Evolutionary conservation across 805 yeast species (phyloP).

Genomic region (Pichia rugopelliculosa): DNA sequence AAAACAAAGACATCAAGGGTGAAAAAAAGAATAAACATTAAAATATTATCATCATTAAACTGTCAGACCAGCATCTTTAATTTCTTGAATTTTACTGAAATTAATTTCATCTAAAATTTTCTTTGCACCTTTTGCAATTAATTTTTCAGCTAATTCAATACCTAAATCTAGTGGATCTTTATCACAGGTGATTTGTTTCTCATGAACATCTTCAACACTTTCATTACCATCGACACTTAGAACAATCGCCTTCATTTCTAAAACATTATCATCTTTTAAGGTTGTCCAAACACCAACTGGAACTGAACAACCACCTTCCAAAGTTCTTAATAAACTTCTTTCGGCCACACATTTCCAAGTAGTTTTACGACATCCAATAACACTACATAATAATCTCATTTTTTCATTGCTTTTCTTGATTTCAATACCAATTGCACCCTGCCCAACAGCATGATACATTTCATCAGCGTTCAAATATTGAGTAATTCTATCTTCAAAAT

Average conservation of each 20-base stretch:
- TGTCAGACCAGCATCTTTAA: constrained; percentile 29
- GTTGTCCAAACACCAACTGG: constrained; percentile 86
- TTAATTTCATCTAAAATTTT: constrained; percentile 74
- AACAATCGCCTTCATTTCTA: constrained; percentile 63
- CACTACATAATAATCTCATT: constrained; percentile 50
- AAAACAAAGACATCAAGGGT: neutral
- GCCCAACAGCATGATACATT: constrained; percentile 97
- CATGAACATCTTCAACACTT: constrained; percentile 51
- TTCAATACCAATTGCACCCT: constrained; percentile 94
- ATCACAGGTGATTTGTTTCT: constrained; percentile 29
- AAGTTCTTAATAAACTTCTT: constrained; percentile 72
- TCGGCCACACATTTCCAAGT: constrained; percentile 81
- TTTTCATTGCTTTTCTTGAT: constrained; percentile 62
- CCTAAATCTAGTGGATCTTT: constrained; percentile 72
- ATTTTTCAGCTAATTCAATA: constrained; percentile 51
- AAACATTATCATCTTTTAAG: constrained; percentile 32
- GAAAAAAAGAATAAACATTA: neutral
- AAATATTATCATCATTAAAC: constrained; percentile 1
- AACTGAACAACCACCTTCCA: constrained; percentile 97
- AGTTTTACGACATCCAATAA: constrained; percentile 59
- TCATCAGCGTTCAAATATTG: constrained; percentile 60
- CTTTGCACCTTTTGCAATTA: constrained; percentile 76
- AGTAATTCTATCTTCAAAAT: constrained; percentile 70
- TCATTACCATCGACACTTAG: constrained; percentile 77
- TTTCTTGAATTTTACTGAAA: constrained; percentile 50